phyloP scores from a whole-genome alignment of 352 stramenopile genomes.

The Pythium brachiatum region DNA sequence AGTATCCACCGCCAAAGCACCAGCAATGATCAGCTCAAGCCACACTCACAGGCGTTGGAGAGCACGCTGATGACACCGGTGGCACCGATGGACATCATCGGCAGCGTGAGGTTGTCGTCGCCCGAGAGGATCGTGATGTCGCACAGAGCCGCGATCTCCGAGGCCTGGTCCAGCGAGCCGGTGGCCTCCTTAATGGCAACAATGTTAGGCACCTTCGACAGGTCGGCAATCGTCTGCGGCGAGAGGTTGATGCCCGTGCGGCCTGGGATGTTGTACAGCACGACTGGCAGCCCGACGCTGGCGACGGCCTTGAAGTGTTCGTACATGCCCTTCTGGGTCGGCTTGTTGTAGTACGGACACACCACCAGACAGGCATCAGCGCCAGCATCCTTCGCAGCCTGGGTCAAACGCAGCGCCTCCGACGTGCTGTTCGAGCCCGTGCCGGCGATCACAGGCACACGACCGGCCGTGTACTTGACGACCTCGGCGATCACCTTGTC shows the following conservation, averaged over 20 bases:
- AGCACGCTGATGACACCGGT: conserved; percentile 91
- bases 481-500: conserved; percentile 93
- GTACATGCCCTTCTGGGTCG: conserved; percentile 94
- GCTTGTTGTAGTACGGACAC: conserved; percentile 99
- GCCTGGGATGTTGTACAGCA: conserved; percentile 98
- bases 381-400: conserved; percentile 89
- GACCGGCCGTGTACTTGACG: conserved; percentile 68
- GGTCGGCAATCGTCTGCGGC: conserved; percentile 92
- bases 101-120: conserved; percentile 90
- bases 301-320: conserved; percentile 93
- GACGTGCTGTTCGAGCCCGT: conserved; percentile 94
- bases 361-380: conserved; percentile 95
- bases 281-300: conserved; percentile 88
- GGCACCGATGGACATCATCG: conserved; percentile 87
- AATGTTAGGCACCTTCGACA: conserved; percentile 94
- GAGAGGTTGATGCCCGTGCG: conserved; percentile 94
- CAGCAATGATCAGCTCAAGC: neutral
- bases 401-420: conserved; percentile 84
- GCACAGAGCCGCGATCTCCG: conserved; percentile 85
- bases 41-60: conserved; percentile 80
- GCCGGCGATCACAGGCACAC: conserved; percentile 94
- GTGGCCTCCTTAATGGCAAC: conserved; percentile 98
- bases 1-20: neutral
- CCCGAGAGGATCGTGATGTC: conserved; percentile 91
- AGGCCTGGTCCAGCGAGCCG: conserved; percentile 86